Conservation (phyloP, 78 protist species). For the Dictyostelium citrinum region DNA sequence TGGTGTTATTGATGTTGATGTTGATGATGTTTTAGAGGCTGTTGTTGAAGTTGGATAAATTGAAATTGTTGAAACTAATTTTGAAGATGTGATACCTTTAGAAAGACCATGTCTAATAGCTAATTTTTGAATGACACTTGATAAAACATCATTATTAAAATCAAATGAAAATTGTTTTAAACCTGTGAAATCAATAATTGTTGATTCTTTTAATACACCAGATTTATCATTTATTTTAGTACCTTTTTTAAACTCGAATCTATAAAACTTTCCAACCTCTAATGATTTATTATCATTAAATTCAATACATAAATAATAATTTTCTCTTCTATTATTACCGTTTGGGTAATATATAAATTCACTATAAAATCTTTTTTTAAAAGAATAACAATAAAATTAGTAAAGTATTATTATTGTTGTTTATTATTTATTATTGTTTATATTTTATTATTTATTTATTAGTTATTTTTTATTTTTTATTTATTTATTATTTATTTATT, state of each 20-base stretch:
- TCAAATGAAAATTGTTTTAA: constrained; percentile 11
- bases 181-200: background rate
- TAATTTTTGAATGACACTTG: background rate
- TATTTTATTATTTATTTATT: too few relatives aligned
- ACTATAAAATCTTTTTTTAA: background rate
- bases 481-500: too few relatives aligned
- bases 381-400: background rate
- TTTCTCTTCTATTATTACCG: background rate
- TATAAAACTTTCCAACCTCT: background rate
- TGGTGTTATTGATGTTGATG: background rate
- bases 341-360: background rate
- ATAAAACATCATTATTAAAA: background rate
- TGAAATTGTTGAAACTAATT: background rate
- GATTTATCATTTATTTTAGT: background rate
- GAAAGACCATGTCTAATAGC: constrained; percentile 5
- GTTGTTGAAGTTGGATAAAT: background rate
- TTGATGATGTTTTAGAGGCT: background rate
- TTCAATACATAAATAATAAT: constrained; percentile 5
- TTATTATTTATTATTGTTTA: too few relatives aligned
- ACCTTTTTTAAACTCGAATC: background rate
- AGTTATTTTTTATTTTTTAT: too few relatives aligned
- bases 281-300: background rate
- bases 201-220: constrained; percentile 9
- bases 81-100: background rate
- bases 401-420: background rate